These are phyloP conservation scores for Pezicula rhizophila DNA, from an alignment of 2,329 filamentous ascomycete species.

Conservation along the genomic window DNA sequence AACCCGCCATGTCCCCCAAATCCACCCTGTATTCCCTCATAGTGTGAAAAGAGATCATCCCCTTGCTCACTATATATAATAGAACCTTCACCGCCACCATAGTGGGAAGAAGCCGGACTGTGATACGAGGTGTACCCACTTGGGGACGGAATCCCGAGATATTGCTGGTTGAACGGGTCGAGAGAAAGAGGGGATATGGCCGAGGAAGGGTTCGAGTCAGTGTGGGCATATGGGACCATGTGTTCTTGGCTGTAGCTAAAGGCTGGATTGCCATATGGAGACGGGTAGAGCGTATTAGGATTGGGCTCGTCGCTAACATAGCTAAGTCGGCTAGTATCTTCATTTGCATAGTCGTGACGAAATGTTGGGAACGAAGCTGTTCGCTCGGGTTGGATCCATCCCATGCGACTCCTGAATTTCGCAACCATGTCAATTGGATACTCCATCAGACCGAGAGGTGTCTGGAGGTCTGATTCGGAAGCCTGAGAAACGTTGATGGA, in stretches of 20 bases:
- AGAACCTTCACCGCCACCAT: conserved; percentile 47
- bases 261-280: conserved; percentile 49
- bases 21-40: conserved; percentile 26
- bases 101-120: conserved; percentile 58
- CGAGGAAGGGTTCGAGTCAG: conserved; percentile 39
- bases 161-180: conserved; percentile 49
- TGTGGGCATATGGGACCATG: conserved; percentile 44
- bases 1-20: conserved; percentile 27
- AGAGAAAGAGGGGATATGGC: conserved; percentile 50
- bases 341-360: conserved; percentile 38
- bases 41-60: conserved; percentile 34
- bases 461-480: conserved; percentile 51
- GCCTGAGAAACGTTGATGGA: conserved; percentile 58
- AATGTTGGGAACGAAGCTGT: conserved; percentile 58
- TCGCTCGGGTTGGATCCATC: conserved; percentile 55
- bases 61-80: conserved; percentile 58
- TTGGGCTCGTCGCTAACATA: conserved; percentile 24
- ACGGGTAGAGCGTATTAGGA: conserved; percentile 38
- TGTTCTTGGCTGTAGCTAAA: conserved; percentile 62
- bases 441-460: conserved; percentile 63
- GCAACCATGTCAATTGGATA: conserved; percentile 64
- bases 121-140: conserved; percentile 45
- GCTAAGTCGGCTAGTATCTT: conserved; percentile 12
- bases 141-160: conserved; percentile 58
- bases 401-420: conserved; percentile 64